Percentiles rank a stretch among this genome's conserved stretches.
phyloP scores from a whole-genome alignment of 2,329 filamentous ascomycete species.

The Fusarium bactridioides region DNA sequence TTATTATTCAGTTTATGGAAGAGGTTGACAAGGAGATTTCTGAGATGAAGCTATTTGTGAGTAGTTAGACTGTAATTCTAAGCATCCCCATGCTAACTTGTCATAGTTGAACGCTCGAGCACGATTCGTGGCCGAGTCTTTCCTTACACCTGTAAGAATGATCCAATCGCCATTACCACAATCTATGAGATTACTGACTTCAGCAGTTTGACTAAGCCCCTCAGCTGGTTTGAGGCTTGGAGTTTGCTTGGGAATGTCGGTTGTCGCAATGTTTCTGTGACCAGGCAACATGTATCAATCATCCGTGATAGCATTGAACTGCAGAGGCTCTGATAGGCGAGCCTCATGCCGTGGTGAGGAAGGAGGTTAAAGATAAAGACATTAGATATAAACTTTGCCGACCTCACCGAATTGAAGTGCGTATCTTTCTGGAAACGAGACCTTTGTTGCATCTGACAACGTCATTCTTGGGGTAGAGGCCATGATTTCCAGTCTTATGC shows the following conservation, averaged over 20 bases:
- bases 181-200: slow-evolving; percentile 8
- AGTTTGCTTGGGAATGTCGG: slow-evolving; percentile 24
- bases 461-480: neutral
- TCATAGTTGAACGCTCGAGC: slow-evolving; percentile 90
- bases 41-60: slow-evolving; percentile 99
- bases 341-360: slow-evolving; percentile 13
- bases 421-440: slow-evolving; percentile 21
- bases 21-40: slow-evolving; percentile 99
- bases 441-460: neutral
- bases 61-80: slow-evolving; percentile 47
- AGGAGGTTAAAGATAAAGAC: slow-evolving; percentile 23
- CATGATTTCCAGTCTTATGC: neutral
- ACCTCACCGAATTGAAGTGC: slow-evolving; percentile 32
- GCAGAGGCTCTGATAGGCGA: slow-evolving; percentile 5
- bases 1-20: slow-evolving; percentile 99
- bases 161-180: neutral
- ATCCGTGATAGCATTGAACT: slow-evolving; percentile 19
- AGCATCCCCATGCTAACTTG: slow-evolving; percentile 20
- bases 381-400: slow-evolving; percentile 36
- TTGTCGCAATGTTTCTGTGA: slow-evolving; percentile 21
- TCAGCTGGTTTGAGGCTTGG: slow-evolving; percentile 33
- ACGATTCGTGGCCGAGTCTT: slow-evolving; percentile 97
- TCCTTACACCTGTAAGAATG: slow-evolving; percentile 83
- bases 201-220: slow-evolving; percentile 47
- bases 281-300: slow-evolving; percentile 15